Base-by-base conservation (phyloP, 768 basidiomycete species). In the Zangia roseola region DNA sequence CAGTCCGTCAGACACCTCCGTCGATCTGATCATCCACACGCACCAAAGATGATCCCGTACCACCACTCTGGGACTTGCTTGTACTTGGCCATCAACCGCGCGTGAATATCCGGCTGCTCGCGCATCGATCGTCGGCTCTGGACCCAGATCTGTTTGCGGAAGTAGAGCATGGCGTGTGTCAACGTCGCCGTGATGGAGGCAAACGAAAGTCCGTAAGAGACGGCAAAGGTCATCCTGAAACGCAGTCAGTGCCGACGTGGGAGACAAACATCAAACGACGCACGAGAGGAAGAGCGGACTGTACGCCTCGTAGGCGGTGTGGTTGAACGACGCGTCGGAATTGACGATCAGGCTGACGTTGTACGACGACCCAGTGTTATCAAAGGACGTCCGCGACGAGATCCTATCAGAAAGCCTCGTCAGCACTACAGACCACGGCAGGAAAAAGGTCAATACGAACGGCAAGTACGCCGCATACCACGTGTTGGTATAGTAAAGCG, bases 161-260 rank as follows among this genome's bases (percentile, higher is more conserved):
- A 88, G 69, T 79, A 89, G 31, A 91, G 72, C 64, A 75, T 72
- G 67, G 88, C 80, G 57, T 93, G 91, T 24, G 75, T 80, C 52
- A 89, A 61, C 2, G 86, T 86, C 1, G 89, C 78, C 0, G 89
- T 87, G 64, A 92, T 84, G 25, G 82, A 78, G 2, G 89, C 89
- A 55, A 93, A 92, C n/a, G 85, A 86, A 9, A 92, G 72, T 20
- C 84, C 90, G 59, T 92, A 94, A 9, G 83, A 75, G 30, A 92
- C 68, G 12, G 91, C 84, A 59, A 91, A 92, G 0, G 87, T 85
- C 23, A 81, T 71, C 24, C 66, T 65, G 40, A 20, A 17, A 1
- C 5, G 1, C 8, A 0, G 16, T 63, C n/a, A 58, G 31, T 17
- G 39, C 24, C 19, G 53, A 41, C 9, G 10, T 24, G 13, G 6